Base-by-base conservation (phyloP, 2,329 filamentous ascomycete genomes). In the Cladorrhinum sp. region DNA sequence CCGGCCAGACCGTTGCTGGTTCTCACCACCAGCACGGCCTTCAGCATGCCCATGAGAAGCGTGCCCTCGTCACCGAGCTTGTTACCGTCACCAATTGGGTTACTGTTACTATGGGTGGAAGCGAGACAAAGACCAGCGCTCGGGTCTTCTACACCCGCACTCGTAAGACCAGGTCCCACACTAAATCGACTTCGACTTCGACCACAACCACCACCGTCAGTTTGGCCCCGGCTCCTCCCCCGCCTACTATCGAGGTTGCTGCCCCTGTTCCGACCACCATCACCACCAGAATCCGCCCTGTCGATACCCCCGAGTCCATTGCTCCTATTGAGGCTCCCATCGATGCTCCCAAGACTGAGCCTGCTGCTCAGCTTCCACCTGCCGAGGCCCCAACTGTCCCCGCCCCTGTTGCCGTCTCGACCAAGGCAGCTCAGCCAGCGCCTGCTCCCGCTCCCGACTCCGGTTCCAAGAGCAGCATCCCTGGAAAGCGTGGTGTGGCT, bases 401-500 rank as follows among this genome's bases (percentile, higher is more conserved):
- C 48, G 63, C 70, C 25, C 63, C 70, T 49, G 61, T n/a, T n/a
- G n/a, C 66, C 9, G n/a, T 12, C 16, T 45, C 41, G 8, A 45
- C 18, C 16, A 45, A 45, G 41, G 41, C 41, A 45, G 41, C 18
- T 12, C n/a, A 45, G 41, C 62, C 69, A 16, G 58, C 70, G 51
- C 59, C 70, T 45, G 61, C 66, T 20, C 64, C 69, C 55, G 71
- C 68, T 58, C 67, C 69, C 12, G 60, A 62, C 36, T 27, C 64
- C 38, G 57, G 25, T 16, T 48, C 49, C 59, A 2, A 45, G 53
- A 24, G 71, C 51, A 36, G 68, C 41, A 18, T 45, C 18, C 7
- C 41, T 10, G 55, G 51, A 23, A 48, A 89, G 84, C 86, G 87
- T 71, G 88, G 88, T 74, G 74, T 90, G 54, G 84, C 84, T 55